Evolutionary conservation across 2,329 filamentous ascomycete genomes (phyloP), one percentile per base, ranked within the genome.

Genomic region (Trichocomaceae sp.): DNA sequence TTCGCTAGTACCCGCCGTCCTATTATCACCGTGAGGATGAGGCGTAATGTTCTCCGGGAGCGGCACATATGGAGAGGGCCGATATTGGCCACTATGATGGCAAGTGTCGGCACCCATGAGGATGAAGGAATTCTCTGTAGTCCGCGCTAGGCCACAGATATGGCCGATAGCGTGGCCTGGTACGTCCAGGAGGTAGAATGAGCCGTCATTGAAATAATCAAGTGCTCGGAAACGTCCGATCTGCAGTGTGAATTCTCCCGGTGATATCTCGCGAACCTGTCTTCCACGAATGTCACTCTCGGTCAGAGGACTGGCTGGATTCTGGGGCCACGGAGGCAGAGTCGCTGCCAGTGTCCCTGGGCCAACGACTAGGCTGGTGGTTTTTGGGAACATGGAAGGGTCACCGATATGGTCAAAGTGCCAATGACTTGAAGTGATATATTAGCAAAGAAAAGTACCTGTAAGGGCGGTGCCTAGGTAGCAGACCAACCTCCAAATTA

Each of bases 101-200:
- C 69, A 73, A 5, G 70, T 66, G 60, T 80, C 78, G 17, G 75
- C 77, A 26, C 75, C 78, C 67, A 80, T 75, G 59, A 79, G 70
- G 33, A 79, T 70, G 60, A 79, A 81, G 0, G 66, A 13, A 19
- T 52, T 23, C n/a, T n/a, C 45, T 9, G 62, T 64, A 5, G 61
- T 64, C 7, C 66, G 62, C 0, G 64, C 66, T 1, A 69, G 51
- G 0, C 55, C 65, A 37, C 59, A 61, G 1, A 69, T 41, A 58
- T 69, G 66, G 1, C 63, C 65, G 1, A 59, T 19, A 6, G 60
- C 52, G 47, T 66, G 64, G 6, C 66, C 66, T 1, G 66, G 62
- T 1, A 47, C 58, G 44, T 66, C 54, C 1, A 69, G 59, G 19
- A 69, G 56, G 51, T 67, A 68, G 29, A 68, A 68, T 1, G 58